A percentile compares a stretch with the other conserved stretches of the same genome.
Conservation (phyloP, 164 flowering plant genomes). For the Macadamia tetraphylla region DNA sequence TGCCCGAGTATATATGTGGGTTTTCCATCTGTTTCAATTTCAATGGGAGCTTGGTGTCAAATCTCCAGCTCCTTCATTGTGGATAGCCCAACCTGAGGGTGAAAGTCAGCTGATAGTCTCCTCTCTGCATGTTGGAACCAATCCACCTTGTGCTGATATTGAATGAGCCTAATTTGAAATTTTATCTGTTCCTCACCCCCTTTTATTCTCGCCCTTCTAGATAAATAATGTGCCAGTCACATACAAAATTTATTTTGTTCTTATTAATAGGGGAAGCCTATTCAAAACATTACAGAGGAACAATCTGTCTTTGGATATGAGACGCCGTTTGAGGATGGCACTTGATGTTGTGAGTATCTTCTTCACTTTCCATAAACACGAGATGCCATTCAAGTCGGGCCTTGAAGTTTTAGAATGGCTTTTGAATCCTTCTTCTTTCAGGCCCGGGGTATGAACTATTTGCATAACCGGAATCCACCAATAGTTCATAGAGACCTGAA, state of each 20-base stretch:
- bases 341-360: constrained; percentile 65
- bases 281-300: constrained; percentile 63
- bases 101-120: background rate
- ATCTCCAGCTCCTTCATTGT: background rate
- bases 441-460: constrained; percentile 90
- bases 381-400: background rate
- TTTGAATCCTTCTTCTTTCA: constrained; percentile 22
- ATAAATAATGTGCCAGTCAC: too few species aligned
- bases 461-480: constrained; percentile 80
- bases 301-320: constrained; percentile 53
- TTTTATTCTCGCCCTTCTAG: too few species aligned
- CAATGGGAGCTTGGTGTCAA: background rate
- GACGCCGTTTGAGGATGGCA: constrained; percentile 76
- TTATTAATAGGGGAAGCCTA: constrained; percentile 68
- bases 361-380: background rate
- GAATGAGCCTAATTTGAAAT: too few species aligned
- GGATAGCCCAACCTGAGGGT: background rate
- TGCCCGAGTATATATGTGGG: background rate
- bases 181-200: too few species aligned
- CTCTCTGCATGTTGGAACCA: background rate
- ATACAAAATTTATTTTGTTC: too few species aligned
- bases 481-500: constrained; percentile 83
- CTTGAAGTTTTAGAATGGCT: background rate
- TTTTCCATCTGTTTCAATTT: background rate
- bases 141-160: background rate